Base-by-base conservation (phyloP, 2,329 filamentous ascomycete species). In the Ophiostoma piceae region DNA sequence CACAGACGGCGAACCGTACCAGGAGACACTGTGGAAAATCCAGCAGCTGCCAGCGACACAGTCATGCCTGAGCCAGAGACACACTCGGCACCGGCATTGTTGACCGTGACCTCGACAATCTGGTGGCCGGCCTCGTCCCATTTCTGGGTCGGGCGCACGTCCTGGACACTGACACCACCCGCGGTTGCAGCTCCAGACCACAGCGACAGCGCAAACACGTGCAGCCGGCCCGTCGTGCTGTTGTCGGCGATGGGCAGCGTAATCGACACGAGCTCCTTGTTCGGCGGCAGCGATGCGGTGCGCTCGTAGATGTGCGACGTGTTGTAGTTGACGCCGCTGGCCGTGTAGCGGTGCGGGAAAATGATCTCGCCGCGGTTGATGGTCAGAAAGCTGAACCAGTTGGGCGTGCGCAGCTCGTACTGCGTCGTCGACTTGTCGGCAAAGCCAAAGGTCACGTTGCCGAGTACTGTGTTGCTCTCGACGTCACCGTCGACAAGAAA, bases 241-340 rank as follows among this genome's bases (percentile, higher is more conserved):
- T 66, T n/a, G n/a, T 60, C 12, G 29, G 71, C 66, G 47, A 57
- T 74, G 0, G 82, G 82, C 66, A 84, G 73, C 0, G 77, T 79
- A 26, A 84, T 78, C 7, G 78, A 76, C 2, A 70, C 72, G 11
- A 84, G 75, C 8, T 78, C 75, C 60, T 39, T 65, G 32, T 37
- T 32, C 11, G 60, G 60, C 60, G 60, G 60, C 9, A 84, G 69
- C 2, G 78, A 71, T 0, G 77, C 79, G 1, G 79, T 80, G 51
- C 79, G 78, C 75, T 84, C 82, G 67, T 81, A 84, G 26, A 84
- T 80, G 72, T 82, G 79, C 4, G 79, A 78, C 2, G 76, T 78
- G 72, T 83, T 83, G 72, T 77, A 79, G 73, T 82, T 80, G 3
- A 78, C 79, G 32, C 77, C 77, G 57, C 79, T 77, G 2, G 73